These are phyloP conservation scores for Melampsora medusae DNA, from an alignment of 1,284 basidiomycete species.

Conservation along the genomic window DNA sequence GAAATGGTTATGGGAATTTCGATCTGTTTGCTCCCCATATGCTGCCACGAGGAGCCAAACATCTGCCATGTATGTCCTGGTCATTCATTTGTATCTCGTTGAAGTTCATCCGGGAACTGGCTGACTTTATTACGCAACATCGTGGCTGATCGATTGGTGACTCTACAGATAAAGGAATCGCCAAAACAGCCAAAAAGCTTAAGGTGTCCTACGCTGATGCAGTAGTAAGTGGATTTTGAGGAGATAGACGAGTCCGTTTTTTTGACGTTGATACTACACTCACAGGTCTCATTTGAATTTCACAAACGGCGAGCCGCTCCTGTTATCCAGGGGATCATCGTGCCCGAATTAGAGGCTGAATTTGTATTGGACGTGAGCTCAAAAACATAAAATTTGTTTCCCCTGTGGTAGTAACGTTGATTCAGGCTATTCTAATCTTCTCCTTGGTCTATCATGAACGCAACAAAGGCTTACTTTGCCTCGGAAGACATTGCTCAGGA, in stretches of 20 bases:
- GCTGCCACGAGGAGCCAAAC: slow-evolving; percentile 81
- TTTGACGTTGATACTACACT: slow-evolving; percentile 10
- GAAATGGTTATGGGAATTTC: slow-evolving; percentile 95
- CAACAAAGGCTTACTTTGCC: slow-evolving; percentile 73
- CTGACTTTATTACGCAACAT: background rate
- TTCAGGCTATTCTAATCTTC: background rate
- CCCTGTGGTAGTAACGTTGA: background rate
- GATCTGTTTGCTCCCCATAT: slow-evolving; percentile 93
- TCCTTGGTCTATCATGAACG: background rate
- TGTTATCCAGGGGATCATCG: slow-evolving; percentile 79
- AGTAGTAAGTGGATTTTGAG: slow-evolving; percentile 62
- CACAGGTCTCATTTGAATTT: slow-evolving; percentile 88
- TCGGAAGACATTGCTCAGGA: slow-evolving; percentile 73
- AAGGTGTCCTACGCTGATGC: slow-evolving; percentile 90
- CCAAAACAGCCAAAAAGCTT: slow-evolving; percentile 82
- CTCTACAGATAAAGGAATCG: slow-evolving; percentile 65
- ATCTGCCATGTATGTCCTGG: slow-evolving; percentile 67
- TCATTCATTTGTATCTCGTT: background rate
- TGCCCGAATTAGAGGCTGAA: slow-evolving; percentile 75
- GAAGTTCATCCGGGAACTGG: background rate
- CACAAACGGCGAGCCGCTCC: slow-evolving; percentile 83
- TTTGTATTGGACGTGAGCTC: slow-evolving; percentile 70
- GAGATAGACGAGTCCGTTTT: background rate
- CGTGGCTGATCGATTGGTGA: background rate
- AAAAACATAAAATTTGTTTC: background rate